Evolutionary conservation across 768 basidiomycete genomes (phyloP).

Genomic region (Tylopilus subfusipes): DNA sequence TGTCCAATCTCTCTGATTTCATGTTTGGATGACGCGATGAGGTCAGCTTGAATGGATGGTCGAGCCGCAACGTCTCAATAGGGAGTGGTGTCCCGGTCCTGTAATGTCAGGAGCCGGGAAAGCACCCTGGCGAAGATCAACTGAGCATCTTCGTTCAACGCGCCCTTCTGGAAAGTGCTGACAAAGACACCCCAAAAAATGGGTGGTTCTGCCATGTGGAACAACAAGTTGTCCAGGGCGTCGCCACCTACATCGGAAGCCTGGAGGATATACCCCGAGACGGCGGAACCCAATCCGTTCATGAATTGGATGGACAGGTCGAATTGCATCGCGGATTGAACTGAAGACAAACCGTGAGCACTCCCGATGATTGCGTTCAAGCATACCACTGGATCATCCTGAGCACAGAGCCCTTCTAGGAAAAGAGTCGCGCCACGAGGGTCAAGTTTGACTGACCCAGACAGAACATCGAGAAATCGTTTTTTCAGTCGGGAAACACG

Average conservation of each 20-base stretch:
- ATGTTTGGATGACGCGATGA: no score
- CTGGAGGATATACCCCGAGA: constrained; percentile 39
- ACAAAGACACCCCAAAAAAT: constrained; percentile 9
- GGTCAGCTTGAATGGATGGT: no score
- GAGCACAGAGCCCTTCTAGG: constrained; percentile 44
- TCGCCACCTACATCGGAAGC: constrained; percentile 40
- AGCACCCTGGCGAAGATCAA: constrained; percentile 20
- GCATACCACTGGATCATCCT: constrained; percentile 34
- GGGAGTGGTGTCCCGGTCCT: no score
- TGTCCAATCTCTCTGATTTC: no score
- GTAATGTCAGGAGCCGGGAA: no score
- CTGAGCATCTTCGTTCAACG: no score
- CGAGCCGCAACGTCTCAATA: no score
- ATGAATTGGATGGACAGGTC: constrained; percentile 39
- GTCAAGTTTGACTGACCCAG: constrained; percentile 28
- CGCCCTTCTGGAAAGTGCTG: no score
- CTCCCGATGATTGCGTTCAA: constrained; percentile 36
- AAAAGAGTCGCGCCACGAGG: constrained; percentile 31
- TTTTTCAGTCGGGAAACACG: constrained; percentile 29
- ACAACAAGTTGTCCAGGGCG: constrained; percentile 39
- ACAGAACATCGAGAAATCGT: constrained; percentile 32
- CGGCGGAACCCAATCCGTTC: constrained; percentile 37
- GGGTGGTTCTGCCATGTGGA: constrained; percentile 36
- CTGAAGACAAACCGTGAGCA: constrained; percentile 34
- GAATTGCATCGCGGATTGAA: constrained; percentile 40